phyloP scores from a whole-genome alignment of 129 eudicot species.

The Erigeron canadensis region DNA sequence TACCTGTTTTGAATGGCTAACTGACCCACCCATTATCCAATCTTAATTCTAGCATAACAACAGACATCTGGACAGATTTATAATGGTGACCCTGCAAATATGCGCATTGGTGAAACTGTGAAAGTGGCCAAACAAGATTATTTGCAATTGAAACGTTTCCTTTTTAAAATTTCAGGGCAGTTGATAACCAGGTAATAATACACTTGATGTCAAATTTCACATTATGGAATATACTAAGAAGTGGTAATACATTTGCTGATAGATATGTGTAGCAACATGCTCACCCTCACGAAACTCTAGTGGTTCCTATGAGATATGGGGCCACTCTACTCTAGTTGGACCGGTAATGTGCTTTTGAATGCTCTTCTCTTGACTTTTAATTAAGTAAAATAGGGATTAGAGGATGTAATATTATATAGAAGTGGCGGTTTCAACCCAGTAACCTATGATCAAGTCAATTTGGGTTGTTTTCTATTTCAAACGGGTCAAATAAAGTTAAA shows the following conservation, averaged over 20 bases:
- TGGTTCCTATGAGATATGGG: slow-evolving; percentile 14
- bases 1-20: neutral
- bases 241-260: neutral
- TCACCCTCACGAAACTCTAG: slow-evolving; percentile 9
- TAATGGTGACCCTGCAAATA: neutral
- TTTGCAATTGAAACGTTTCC: neutral
- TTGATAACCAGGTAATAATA: slow-evolving; percentile 5
- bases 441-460: neutral
- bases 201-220: neutral
- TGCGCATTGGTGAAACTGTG: neutral
- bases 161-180: slow-evolving; percentile 4
- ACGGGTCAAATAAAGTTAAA: neutral
- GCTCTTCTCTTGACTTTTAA: neutral
- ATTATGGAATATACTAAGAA: no score
- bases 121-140: neutral
- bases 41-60: neutral
- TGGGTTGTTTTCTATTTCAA: neutral
- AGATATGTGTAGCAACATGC: slow-evolving; percentile 17
- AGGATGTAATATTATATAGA: neutral
- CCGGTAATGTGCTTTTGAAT: neutral
- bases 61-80: neutral
- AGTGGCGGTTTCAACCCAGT: neutral
- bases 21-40: neutral
- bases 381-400: neutral
- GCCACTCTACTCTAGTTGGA: slow-evolving; percentile 9